Percentiles rank a stretch among this genome's conserved stretches.
phyloP scores from a whole-genome alignment of 2,329 filamentous ascomycete species.

The Nemania sp. region DNA sequence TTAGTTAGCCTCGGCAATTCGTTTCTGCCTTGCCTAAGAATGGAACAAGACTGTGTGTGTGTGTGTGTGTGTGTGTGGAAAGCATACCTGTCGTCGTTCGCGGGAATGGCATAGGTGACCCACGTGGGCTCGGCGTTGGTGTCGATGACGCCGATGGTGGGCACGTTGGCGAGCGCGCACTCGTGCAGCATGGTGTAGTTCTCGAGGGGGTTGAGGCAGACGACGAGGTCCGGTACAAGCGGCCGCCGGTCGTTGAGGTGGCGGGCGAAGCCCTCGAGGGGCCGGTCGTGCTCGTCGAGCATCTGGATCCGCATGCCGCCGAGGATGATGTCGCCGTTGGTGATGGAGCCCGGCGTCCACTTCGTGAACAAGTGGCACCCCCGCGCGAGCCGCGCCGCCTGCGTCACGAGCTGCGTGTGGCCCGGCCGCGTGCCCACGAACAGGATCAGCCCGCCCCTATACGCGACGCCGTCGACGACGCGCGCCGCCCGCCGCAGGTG shows the following conservation, averaged over 20 bases:
- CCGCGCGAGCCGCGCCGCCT: conserved; percentile 75
- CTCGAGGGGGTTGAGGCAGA: conserved; percentile 90
- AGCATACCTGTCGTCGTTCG: conserved; percentile 96
- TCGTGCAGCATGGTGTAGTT: conserved; percentile 91
- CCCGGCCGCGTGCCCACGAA: conserved; percentile 88
- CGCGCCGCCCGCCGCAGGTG: conserved; percentile 92
- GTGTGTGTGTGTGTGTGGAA: no score
- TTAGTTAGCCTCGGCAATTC: conserved; percentile 6
- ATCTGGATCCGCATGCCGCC: conserved; percentile 70
- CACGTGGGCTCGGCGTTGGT: conserved; percentile 90
- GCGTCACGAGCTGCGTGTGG: conserved; percentile 79
- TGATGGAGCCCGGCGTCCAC: conserved; percentile 91
- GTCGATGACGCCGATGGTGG: conserved; percentile 93
- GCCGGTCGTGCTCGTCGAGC: conserved; percentile 73
- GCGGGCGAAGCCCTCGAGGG: conserved; percentile 64
- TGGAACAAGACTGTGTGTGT: conserved; percentile 38
- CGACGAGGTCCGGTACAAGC: conserved; percentile 84
- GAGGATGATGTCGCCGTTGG: conserved; percentile 91
- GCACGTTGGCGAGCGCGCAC: conserved; percentile 84
- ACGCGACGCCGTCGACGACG: conserved; percentile 84
- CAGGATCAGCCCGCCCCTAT: conserved; percentile 80
- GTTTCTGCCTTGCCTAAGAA: no score
- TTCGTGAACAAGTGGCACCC: conserved; percentile 90
- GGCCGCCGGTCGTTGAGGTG: conserved; percentile 67
- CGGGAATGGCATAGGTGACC: conserved; percentile 95